A percentile compares a stretch with the other conserved stretches of the same genome.
These are phyloP conservation scores for Coleophoma eucalyptorum DNA, from an alignment of 2,329 filamentous ascomycete species.

Conservation along the genomic window DNA sequence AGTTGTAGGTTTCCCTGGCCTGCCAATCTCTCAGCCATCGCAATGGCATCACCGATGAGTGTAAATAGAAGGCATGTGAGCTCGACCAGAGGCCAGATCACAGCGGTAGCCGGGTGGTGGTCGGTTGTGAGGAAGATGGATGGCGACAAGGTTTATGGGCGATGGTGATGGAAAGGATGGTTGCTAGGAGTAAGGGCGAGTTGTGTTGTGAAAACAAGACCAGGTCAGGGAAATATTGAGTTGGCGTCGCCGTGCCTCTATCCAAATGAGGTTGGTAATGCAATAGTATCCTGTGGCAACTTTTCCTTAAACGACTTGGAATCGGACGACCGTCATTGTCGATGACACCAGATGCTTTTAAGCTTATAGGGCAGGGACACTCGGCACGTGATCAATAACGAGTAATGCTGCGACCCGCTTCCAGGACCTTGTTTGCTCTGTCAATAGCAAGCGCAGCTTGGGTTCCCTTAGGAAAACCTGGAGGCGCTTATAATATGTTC, in stretches of 20 bases:
- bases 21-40: constrained; percentile 22
- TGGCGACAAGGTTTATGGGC: no score
- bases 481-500: no score
- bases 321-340: no score
- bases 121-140: no score
- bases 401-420: no score
- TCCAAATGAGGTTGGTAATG: background rate
- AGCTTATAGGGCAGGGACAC: no score
- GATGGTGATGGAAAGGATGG: background rate
- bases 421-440: no score
- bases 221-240: background rate
- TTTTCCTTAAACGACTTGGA: no score
- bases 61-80: constrained; percentile 28
- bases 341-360: no score
- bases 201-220: background rate
- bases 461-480: no score
- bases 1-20: constrained; percentile 12
- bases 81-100: constrained; percentile 6
- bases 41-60: constrained; percentile 30
- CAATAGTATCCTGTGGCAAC: background rate
- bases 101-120: background rate
- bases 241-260: background rate
- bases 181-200: background rate
- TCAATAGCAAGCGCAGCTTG: no score
- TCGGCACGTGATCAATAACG: no score